Base-by-base conservation (phyloP, 208 protist species). In the Leishmania tarentolae region DNA sequence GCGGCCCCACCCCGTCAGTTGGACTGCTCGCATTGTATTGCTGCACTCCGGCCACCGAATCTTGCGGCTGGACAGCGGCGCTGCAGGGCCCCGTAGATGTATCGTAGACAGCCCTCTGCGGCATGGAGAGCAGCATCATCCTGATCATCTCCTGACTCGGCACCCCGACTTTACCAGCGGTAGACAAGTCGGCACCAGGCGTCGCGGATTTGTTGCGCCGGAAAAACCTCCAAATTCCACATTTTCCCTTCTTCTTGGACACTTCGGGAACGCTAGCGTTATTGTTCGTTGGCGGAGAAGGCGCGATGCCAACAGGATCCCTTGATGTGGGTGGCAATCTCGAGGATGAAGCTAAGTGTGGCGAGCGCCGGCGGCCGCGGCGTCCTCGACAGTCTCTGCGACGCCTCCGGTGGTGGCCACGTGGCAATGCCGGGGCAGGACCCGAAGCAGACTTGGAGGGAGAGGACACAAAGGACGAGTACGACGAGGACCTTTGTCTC, bases 191-290 rank as follows among this genome's bases (percentile, higher is more conserved):
- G 11, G 28, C 42, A 40, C 50, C 76, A 1, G 35, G 44, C 3
- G 53, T 70, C 21, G 47, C 2, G 61, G 40, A 72, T 75, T 85
- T 81, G 77, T 47, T 53, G 61, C 82, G 76, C 40, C 77, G 82
- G 52, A 85, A 85, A 19, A 85, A 57, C 17, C 63, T 75, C 71
- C 79, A 52, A 17, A 85, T 37, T 1, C 70, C 77, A 53, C 69
- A 57, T 21, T 71, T 63, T 13, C 76, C 76, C 70, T 82, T 85
- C 50, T 82, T 78, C 52, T 75, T 72, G 17, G 59, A 52, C 0
- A 44, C 76, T 28, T 71, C 56, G 7, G 63, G n/a, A 28, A 73
- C 69, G 46, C 69, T 52, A 40, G 52, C 57, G 42, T 59, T 70
- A 57, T 28, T 11, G 52, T 77, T 21, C 37, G n/a, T 63, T 11